Evolutionary conservation across 768 basidiomycete species (phyloP), one percentile per base, ranked within the genome.

Genomic region (Mycena filopes): DNA sequence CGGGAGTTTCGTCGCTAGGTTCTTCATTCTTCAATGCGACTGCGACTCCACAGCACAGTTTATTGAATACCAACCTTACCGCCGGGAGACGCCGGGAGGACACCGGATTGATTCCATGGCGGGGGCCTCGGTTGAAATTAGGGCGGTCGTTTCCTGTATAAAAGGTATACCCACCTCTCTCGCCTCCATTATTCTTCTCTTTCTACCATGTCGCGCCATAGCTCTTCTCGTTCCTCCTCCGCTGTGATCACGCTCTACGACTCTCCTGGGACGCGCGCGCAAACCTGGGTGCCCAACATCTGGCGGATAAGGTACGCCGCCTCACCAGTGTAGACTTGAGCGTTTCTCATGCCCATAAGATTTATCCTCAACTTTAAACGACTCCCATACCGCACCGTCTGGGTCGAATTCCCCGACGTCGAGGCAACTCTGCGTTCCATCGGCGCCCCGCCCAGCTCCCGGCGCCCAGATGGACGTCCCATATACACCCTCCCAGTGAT

Each of bases 401-500:
- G 89, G 89, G 79, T 93, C 21, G 88, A 92, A 36, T 86, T 91
- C 62, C 82, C 87, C 21, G 87, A 93, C 33, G 85, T 94, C 28
- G 91, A 92, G 69, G 62, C 77, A 9, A 87, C 86, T 1, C 71
- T 92, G 31, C 84, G 83, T 21, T 76, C 82, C 3, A 86, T 91
- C 31, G 83, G 83, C 4, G 90, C 90, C 0, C 86, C 83, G 1
- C 88, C 89, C 1, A 85, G 86, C 6, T 78, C 85, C 2, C 60
- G 76, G 21, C 82, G 84, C 8, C 76, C 79, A 42, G 88, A 91
- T 53, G 89, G 89, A 1, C 80, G 83, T 20, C 84, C 87, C 0
- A 74, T 90, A 13, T 93, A 90, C 75, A 85, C 87, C 25, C 84
- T 93, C 15, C 92, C 92, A 3, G 88, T 87, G 42, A 84, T 93